Base-by-base conservation (phyloP, 2,329 filamentous ascomycete genomes). In the Plectosphaerella cucumerina region DNA sequence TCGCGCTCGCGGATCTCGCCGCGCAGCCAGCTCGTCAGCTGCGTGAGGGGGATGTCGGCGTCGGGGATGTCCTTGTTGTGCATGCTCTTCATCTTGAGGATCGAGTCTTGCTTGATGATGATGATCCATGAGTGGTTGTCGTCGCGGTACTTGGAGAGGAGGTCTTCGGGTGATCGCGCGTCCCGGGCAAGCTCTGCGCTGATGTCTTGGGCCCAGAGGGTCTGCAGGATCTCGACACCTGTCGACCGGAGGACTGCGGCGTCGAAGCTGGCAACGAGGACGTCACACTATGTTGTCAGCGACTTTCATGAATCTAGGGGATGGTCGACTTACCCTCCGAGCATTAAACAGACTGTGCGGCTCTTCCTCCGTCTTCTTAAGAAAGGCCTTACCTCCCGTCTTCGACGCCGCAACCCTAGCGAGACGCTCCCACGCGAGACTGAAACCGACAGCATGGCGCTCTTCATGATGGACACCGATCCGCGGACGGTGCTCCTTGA, bases 391-490 rank as follows among this genome's bases (percentile, higher is more conserved):
- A 3, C 74, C 72, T 2, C 71, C 71, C 35, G 71, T 68, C 50
- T 82, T 82, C n/a, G 26, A 31, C 26, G 3, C 8, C 3, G 80
- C 73, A 64, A 89, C 83, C 39, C 82, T 82, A 6, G 86, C 85
- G 4, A 96, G 74, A 51, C 87, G 84, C 60, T 97, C 92, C 84
- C 92, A 95, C 21, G 89, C 89, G 39, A 97, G 74, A 62, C 91
- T 95, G 64, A 97, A 93, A 1, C 95, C 94, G 11, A 97, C 94
- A 5, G 90, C 93, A 63, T 95, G 90, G 18, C 84, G 82, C 60
- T 86, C 84, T 50, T 82, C 77, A 42, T 80, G 74, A 51, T 80
- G 80, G 21, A 76, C 78, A 39, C 82, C 76, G 41, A 84, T 80
- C 56, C 84, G 86, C 5, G 89, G 88, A 9, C 86, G 82, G 62